These are phyloP conservation scores for Microdochium paspali DNA, from an alignment of 2,329 filamentous ascomycete species.

Conservation along the genomic window DNA sequence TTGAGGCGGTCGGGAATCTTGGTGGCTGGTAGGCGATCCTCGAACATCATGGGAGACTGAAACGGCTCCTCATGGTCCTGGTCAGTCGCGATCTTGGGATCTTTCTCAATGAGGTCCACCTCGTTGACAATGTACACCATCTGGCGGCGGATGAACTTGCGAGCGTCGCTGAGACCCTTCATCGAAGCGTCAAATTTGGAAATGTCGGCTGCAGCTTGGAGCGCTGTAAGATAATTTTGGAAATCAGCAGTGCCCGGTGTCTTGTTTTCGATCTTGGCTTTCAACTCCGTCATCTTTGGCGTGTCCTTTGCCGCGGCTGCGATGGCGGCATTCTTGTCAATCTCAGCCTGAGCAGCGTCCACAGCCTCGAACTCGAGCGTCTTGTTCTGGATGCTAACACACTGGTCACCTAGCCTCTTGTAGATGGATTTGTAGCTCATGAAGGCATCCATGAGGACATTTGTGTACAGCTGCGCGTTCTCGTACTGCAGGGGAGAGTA, in stretches of 20 bases:
- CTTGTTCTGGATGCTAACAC: neutral
- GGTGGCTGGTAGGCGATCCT: neutral
- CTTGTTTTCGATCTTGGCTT: neutral
- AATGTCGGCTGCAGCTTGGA: neutral
- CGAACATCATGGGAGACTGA: neutral
- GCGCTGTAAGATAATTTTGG: neutral
- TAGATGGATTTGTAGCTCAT: neutral
- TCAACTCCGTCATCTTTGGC: neutral
- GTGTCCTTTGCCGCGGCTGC: neutral
- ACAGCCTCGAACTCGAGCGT: neutral
- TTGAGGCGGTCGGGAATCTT: neutral
- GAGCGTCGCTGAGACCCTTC: neutral
- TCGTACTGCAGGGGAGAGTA: neutral
- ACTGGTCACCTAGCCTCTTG: neutral
- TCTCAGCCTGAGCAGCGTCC: neutral
- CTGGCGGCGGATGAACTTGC: neutral
- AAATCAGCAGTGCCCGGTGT: neutral
- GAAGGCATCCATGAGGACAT: neutral
- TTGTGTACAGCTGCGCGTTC: neutral
- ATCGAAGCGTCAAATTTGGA: neutral
- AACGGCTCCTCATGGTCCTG: neutral
- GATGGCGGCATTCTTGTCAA: neutral
- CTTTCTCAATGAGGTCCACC: neutral
- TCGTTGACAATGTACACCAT: neutral
- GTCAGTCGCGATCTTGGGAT: neutral